Evolutionary conservation across 2,329 filamentous ascomycete genomes (phyloP).

Genomic region (Dactylellina leptospora): DNA sequence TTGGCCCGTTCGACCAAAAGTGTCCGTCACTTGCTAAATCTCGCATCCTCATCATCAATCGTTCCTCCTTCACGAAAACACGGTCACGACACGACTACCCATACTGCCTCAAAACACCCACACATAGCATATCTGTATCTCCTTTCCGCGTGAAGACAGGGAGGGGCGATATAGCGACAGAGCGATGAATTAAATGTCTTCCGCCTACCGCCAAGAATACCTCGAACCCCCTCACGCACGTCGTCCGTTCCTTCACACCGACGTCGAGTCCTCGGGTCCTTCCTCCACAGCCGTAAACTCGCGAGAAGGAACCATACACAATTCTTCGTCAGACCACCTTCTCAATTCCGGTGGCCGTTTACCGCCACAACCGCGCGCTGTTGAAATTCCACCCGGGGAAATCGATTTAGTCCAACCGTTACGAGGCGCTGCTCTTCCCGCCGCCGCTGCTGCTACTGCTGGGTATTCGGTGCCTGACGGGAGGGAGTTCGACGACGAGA

Average conservation of each 20-base stretch:
- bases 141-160: too few relatives aligned
- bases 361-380: conserved; percentile 28
- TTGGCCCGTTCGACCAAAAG: background rate
- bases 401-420: conserved; percentile 18
- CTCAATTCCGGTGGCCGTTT: conserved; percentile 5
- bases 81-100: too few relatives aligned
- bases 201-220: conserved; percentile 47
- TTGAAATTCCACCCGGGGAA: conserved; percentile 38
- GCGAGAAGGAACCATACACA: conserved; percentile 34
- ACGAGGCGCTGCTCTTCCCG: background rate
- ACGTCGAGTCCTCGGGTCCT: conserved; percentile 23
- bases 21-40: background rate
- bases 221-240: conserved; percentile 50
- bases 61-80: too few relatives aligned
- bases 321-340: conserved; percentile 32
- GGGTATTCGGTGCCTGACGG: background rate
- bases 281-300: conserved; percentile 39
- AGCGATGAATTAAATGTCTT: conserved; percentile 52
- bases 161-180: too few relatives aligned
- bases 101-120: too few relatives aligned
- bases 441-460: conserved; percentile 1
- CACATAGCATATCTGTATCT: too few relatives aligned
- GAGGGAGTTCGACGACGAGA: background rate
- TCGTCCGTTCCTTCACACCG: conserved; percentile 46
- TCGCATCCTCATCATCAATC: background rate